Conservation (phyloP, 768 basidiomycete species). For the Lactifluus rugatus region DNA sequence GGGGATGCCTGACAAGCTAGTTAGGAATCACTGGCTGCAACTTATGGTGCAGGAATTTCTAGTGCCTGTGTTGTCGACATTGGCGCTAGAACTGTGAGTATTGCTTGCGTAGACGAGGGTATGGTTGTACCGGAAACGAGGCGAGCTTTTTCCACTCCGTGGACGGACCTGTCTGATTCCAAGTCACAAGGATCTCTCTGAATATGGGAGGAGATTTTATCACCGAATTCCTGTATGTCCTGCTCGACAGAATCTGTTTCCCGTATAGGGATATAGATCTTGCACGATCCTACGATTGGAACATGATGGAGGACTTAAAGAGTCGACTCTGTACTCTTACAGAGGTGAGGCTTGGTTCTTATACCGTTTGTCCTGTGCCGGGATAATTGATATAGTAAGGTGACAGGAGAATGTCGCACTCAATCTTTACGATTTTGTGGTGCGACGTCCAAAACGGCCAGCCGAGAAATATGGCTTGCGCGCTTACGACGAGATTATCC, state of each 20-base stretch:
- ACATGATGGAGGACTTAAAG: constrained; percentile 87
- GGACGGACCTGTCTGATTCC: neutral
- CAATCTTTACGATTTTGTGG: constrained; percentile 84
- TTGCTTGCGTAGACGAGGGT: constrained; percentile 94
- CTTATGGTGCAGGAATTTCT: constrained; percentile 91
- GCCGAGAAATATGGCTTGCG: constrained; percentile 85
- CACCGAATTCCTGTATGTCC: constrained; percentile 75
- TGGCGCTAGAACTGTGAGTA: constrained; percentile 72
- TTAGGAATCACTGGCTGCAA: constrained; percentile 87
- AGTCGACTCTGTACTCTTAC: constrained; percentile 72
- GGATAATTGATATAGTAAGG: neutral
- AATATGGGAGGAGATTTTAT: constrained; percentile 93
- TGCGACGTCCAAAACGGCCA: constrained; percentile 61
- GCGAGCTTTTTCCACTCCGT: constrained; percentile 31
- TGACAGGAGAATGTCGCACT: constrained; percentile 77
- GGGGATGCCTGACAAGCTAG: neutral
- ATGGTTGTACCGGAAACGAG: constrained; percentile 79
- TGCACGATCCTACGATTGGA: constrained; percentile 74
- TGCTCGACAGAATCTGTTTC: constrained; percentile 72
- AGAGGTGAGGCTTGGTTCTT: constrained; percentile 49
- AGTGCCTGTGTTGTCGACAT: constrained; percentile 95
- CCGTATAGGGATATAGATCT: constrained; percentile 83
- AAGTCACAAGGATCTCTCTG: constrained; percentile 54
- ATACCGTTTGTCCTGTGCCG: neutral
- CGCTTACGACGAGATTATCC: constrained; percentile 90